Evolutionary conservation across 1,284 basidiomycete genomes (phyloP).

Genomic region (Sporisorium iseilematis-ciliati): DNA sequence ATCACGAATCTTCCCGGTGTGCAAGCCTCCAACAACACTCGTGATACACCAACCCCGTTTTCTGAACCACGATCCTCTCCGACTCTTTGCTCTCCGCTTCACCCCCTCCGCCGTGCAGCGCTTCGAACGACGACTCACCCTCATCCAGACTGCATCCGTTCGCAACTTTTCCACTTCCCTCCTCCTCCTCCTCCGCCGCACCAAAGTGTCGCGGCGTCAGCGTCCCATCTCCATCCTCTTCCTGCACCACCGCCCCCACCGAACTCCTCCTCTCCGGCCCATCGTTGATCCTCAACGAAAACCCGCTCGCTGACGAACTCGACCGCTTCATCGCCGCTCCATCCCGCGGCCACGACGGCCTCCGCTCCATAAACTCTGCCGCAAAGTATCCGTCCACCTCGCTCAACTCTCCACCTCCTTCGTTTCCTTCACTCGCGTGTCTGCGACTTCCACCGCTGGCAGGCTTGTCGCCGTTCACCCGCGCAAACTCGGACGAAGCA

Average conservation of each 20-base stretch:
- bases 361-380: background rate
- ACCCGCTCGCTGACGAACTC: conserved; percentile 23
- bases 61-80: conserved; percentile 46
- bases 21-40: conserved; percentile 33
- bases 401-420: conserved; percentile 2
- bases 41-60: conserved; percentile 34
- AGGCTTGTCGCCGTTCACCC: background rate
- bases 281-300: conserved; percentile 44
- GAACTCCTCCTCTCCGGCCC: conserved; percentile 7
- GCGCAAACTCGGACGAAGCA: conserved; percentile 24
- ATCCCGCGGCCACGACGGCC: conserved; percentile 8
- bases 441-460: conserved; percentile 1
- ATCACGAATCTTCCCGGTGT: background rate
- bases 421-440: conserved; percentile 9
- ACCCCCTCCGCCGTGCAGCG: background rate
- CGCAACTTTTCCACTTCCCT: background rate
- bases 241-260: background rate
- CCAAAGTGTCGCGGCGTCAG: conserved; percentile 25
- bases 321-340: conserved; percentile 28
- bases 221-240: conserved; percentile 29
- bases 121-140: background rate
- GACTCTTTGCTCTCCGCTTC: conserved; percentile 10
- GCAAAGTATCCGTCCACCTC: conserved; percentile 44
- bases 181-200: background rate
- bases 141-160: background rate